Evolutionary conservation across 345 rosid species (phyloP), one percentile per base, ranked within the genome.

Genomic region (Balakata baccata): DNA sequence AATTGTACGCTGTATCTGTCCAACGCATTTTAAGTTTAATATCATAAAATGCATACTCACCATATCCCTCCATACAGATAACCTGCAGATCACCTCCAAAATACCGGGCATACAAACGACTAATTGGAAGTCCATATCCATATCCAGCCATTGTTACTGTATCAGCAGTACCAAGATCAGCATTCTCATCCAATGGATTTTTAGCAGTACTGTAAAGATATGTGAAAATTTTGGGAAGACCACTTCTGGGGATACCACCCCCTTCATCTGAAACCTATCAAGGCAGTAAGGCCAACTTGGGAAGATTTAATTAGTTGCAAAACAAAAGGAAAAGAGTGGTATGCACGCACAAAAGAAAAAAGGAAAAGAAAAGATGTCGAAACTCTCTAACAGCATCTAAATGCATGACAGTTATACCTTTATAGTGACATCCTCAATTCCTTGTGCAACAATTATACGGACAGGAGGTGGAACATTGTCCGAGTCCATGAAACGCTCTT

Each of bases 1-100:
- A 43, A 43, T 43, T 43, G 10, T 43, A 9, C 6, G 47, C 47
- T 17, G 51, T 16, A 41, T n/a, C 11, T 37, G 17, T 45, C 38
- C 29, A 73, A 60, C 23, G 7, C 17, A 37, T 7, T 50, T 60
- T 37, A 38, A 37, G 43, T 61, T 57, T 63, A 25, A 41, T 7
- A 56, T 20, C 45, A 70, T 25, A 6, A 23, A 18, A 17, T 7
- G 74, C 39, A n/a, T 14, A 80, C 99, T 88, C 79, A 95, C 99
- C 99, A 47, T 95, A 95, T 89, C 99, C 99, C 85, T 95, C 99
- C 98, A 95, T 92, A 25, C 96, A 95, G 72, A 91, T 91, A 71
- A 92, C 84, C 77, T 95, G 98, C 81, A 95, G 86, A 81, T 92
- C 99, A 29, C 99, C 99, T 72, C 99, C 99, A 37, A 95, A 95